Evolutionary conservation across 1,139 yeast genomes (phyloP).

Genomic region (Lodderomyces elongisporus): DNA sequence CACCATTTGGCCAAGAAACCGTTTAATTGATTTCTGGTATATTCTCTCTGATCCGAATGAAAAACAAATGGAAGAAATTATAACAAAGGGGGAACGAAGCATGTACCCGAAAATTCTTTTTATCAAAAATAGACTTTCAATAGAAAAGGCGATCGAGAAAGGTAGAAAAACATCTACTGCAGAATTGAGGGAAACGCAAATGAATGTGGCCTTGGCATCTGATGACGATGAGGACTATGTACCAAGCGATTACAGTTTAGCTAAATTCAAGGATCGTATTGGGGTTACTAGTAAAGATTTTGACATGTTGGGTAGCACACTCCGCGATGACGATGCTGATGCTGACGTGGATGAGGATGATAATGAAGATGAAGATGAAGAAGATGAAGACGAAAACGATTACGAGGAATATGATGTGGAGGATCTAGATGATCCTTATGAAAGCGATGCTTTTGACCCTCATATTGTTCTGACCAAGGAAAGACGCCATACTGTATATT

Average conservation of each 20-base stretch:
- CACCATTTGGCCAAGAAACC: constrained; percentile 70
- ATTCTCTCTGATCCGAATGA: constrained; percentile 67
- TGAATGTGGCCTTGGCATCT: constrained; percentile 7
- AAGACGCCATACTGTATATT: too few relatives aligned
- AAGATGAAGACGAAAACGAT: background rate
- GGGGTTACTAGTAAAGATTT: constrained; percentile 7
- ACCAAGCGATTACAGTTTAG: constrained; percentile 11
- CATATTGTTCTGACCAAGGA: too few relatives aligned
- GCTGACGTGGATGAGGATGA: constrained; percentile 14
- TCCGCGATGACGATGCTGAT: constrained; percentile 9
- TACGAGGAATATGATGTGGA: background rate
- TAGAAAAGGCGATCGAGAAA: constrained; percentile 59
- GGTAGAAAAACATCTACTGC: constrained; percentile 29
- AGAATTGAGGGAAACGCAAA: constrained; percentile 4
- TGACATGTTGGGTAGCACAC: constrained; percentile 4
- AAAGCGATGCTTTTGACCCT: constrained; percentile 6
- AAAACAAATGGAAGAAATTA: constrained; percentile 50
- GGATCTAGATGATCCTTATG: constrained; percentile 8
- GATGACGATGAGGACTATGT: constrained; percentile 14
- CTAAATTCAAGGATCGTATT: constrained; percentile 6
- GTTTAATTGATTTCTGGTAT: constrained; percentile 54
- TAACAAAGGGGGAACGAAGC: constrained; percentile 59
- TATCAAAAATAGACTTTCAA: constrained; percentile 55
- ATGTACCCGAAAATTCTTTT: constrained; percentile 65
- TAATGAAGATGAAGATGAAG: constrained; percentile 4